A percentile compares a stretch with the other conserved stretches of the same genome.
phyloP scores from a whole-genome alignment of 164 flowering plant genomes.

The Sedum album region DNA sequence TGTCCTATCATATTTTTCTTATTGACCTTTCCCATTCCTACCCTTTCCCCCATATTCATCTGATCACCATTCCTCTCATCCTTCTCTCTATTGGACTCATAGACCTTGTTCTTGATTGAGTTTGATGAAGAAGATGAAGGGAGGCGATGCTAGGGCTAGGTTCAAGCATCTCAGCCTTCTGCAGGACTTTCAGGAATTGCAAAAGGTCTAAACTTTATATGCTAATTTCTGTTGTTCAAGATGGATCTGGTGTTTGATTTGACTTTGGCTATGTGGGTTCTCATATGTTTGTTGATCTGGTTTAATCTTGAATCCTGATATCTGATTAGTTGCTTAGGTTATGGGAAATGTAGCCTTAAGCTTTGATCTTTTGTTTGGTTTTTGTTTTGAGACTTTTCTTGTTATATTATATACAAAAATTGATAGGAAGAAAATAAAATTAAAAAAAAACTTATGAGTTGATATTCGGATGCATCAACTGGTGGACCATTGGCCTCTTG shows the following conservation, averaged over 20 bases:
- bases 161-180: too few relatives aligned
- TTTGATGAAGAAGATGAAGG: conserved; percentile 50
- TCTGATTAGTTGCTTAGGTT: background rate
- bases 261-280: background rate
- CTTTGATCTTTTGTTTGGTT: background rate
- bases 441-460: too few relatives aligned
- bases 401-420: too few relatives aligned
- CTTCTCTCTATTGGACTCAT: background rate
- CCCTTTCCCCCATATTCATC: conserved; percentile 1
- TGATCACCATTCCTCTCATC: conserved; percentile 9
- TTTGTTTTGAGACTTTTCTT: background rate
- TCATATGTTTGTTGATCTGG: background rate
- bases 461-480: background rate
- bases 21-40: conserved; percentile 10
- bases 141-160: conserved; percentile 31
- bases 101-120: conserved; percentile 9
- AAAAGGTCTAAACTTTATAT: conserved; percentile 19
- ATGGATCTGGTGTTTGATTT: too few relatives aligned
- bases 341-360: background rate
- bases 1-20: background rate
- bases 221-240: conserved; percentile 8
- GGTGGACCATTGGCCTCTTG: background rate
- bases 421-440: background rate
- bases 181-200: too few relatives aligned
- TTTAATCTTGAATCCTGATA: background rate